phyloP scores from a whole-genome alignment of 371 early-diverging fungal genomes.

The Phascolomyces articulosus region DNA sequence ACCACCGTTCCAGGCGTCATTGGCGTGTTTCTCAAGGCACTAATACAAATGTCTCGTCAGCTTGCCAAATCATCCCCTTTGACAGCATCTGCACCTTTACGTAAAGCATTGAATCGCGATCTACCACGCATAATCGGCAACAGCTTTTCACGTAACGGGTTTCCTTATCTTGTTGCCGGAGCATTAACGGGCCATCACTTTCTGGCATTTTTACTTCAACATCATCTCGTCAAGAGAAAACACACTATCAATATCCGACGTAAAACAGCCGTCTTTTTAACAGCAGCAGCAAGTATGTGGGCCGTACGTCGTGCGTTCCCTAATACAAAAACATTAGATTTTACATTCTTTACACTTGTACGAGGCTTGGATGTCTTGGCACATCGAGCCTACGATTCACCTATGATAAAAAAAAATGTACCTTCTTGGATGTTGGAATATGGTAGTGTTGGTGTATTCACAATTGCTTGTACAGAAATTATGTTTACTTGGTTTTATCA shows the following conservation, averaged over 20 bases:
- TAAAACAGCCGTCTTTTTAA: conserved; percentile 25
- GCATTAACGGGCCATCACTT: conserved; percentile 41
- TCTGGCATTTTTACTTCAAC: conserved; percentile 12
- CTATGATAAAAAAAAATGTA: conserved; percentile 39
- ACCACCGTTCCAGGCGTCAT: conserved; percentile 34
- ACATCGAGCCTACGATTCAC: conserved; percentile 34
- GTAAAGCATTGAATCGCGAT: conserved; percentile 18
- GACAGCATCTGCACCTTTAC: conserved; percentile 15
- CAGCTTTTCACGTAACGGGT: conserved; percentile 34
- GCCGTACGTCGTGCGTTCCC: conserved; percentile 38
- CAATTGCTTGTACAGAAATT: conserved; percentile 61
- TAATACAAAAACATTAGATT: conserved; percentile 52
- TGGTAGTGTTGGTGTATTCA: conserved; percentile 59
- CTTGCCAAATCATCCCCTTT: not conserved
- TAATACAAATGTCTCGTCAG: not conserved
- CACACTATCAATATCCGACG: conserved; percentile 6
- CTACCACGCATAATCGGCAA: conserved; percentile 28
- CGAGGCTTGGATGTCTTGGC: conserved; percentile 64
- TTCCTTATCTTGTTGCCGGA: conserved; percentile 36
- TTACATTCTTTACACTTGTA: conserved; percentile 64
- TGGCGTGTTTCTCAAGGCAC: conserved; percentile 25
- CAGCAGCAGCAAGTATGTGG: conserved; percentile 32
- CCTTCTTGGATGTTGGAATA: conserved; percentile 55
- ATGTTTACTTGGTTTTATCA: conserved; percentile 70
- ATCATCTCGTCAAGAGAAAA: not conserved